Evolutionary conservation across 345 rosid species (phyloP).

Genomic region (Eucalyptus decipiens): DNA sequence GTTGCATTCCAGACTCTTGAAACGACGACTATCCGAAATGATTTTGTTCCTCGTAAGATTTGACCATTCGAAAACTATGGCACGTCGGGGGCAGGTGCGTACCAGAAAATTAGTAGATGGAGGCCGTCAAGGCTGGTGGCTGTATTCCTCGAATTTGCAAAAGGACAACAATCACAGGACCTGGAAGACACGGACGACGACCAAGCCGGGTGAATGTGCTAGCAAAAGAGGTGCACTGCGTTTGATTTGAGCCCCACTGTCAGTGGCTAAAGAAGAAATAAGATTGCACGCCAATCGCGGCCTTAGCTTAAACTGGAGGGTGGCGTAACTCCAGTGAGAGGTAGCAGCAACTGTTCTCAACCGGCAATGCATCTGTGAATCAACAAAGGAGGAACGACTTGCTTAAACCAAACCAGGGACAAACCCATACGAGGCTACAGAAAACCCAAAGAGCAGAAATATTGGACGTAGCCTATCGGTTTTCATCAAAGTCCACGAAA

Average conservation of each 20-base stretch:
- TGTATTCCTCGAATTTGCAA: background rate
- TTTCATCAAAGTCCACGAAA: too few species aligned
- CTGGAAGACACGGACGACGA: background rate
- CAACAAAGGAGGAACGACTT: background rate
- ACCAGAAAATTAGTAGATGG: background rate
- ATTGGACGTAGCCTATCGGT: too few species aligned
- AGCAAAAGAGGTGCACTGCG: background rate
- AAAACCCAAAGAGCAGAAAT: too few species aligned
- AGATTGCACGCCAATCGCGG: background rate
- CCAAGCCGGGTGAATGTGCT: background rate
- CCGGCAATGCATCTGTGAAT: background rate
- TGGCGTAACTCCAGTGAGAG: background rate
- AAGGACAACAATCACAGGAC: background rate
- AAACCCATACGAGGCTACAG: background rate
- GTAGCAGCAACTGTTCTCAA: background rate
- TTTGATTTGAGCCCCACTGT: background rate
- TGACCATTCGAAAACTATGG: background rate
- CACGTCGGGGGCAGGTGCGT: background rate
- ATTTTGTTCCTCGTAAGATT: background rate
- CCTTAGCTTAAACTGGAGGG: background rate
- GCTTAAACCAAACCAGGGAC: background rate
- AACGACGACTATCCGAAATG: background rate
- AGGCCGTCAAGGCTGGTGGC: background rate
- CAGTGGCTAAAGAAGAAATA: background rate
- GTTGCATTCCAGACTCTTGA: background rate